Conservation (phyloP, 1,139 yeast genomes). For the Taiozyma sp. region DNA sequence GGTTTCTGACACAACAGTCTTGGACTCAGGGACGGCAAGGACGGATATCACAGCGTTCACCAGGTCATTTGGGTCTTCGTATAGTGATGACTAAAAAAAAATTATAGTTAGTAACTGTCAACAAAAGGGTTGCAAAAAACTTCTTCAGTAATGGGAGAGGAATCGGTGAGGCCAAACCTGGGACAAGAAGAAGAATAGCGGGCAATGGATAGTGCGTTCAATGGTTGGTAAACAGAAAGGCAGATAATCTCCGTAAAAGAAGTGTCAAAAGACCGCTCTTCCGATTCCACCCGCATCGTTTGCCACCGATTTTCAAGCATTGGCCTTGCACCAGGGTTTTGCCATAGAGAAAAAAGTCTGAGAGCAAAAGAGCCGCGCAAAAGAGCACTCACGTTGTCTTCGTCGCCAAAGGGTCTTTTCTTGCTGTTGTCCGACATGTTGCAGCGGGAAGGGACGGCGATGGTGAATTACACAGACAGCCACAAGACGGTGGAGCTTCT, state of each 20-base stretch:
- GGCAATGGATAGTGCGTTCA: background rate
- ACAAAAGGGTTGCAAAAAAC: background rate
- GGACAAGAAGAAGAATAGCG: background rate
- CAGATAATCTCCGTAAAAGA: background rate
- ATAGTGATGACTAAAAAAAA: constrained; percentile 8
- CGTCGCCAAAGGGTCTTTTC: constrained; percentile 2
- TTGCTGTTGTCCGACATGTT: constrained; percentile 1
- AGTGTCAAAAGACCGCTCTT: background rate
- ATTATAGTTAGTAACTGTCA: background rate
- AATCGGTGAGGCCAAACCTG: background rate
- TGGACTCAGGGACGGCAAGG: constrained; percentile 39
- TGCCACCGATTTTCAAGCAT: background rate
- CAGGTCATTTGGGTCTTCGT: constrained; percentile 29
- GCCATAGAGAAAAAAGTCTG: background rate
- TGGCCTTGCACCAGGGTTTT: background rate
- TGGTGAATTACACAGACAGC: background rate
- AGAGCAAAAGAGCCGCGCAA: background rate
- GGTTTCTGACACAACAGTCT: constrained; percentile 40
- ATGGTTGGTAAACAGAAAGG: background rate
- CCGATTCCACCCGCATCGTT: background rate
- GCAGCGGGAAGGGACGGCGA: background rate
- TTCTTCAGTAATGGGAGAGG: background rate
- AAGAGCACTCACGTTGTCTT: constrained; percentile 2
- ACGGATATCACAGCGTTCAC: constrained; percentile 41
- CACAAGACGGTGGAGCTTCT: background rate